Base-by-base conservation (phyloP, 441 rosid species). In the Gossypium gossypioides region DNA sequence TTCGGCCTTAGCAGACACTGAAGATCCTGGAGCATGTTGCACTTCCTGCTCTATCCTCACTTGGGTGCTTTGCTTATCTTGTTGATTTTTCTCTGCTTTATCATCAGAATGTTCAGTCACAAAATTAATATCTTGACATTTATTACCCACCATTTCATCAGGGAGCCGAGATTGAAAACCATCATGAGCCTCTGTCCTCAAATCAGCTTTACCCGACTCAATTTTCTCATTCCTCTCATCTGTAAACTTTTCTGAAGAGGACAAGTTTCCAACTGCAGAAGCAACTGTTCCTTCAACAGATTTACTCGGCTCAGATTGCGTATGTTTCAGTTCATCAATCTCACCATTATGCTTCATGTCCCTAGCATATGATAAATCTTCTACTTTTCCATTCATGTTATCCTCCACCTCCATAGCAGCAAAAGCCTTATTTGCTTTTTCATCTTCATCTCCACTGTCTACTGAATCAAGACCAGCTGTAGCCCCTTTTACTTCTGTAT, bases 151-250 rank as follows among this genome's bases (percentile, higher is more conserved):
- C 32, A 59, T 69, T 63, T 74, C 79, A 75, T 16, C 78, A 66
- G 81, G 71, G 52, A 3, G 51, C 3, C 10, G 68, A 12, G 72
- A 74, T 34, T 70, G 81, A 74, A 79, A 78, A 69, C 16, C 40
- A 71, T 74, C 55, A 56, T 57, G 18, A 68, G 59, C 74, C 55
- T 75, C 83, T 72, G 62, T 64, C 69, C 42, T 52, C 72, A 58
- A 21, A 74, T 66, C 63, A 75, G 59, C 32, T 57, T 69, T 68
- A 32, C 25, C 56, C 40, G 44, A 75, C 44, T 34, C 57, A 71
- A 74, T 48, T 61, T 79, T 85, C 61, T 76, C 84, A 37, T 58
- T 75, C 59, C 55, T 78, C 75, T 78, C 75, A 57, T 60, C 46
- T 61, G 54, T 74, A 72, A 78, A 52, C 54, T 79, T 78, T 44